phyloP scores from a whole-genome alignment of 139 green algal species.

The Trebouxia sp. region DNA sequence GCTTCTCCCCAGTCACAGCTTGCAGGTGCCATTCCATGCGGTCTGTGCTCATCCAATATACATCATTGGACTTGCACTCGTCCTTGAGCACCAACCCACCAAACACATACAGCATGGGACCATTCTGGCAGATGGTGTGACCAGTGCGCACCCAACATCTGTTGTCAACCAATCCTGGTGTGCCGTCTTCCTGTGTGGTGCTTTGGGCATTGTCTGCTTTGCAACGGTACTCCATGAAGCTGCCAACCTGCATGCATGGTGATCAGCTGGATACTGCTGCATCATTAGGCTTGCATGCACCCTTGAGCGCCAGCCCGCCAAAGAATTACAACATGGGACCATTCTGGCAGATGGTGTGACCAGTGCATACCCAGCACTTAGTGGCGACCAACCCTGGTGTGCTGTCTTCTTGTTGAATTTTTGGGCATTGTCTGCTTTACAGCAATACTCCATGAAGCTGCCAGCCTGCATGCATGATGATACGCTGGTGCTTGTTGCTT shows the following conservation, averaged over 20 bases:
- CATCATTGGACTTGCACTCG: constrained; percentile 59
- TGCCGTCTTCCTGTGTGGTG: constrained; percentile 50
- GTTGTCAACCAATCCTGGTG: constrained; percentile 51
- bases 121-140: constrained; percentile 63
- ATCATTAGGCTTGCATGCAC: constrained; percentile 63
- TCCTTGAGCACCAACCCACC: constrained; percentile 72
- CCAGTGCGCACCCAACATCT: constrained; percentile 69
- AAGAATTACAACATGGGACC: constrained; percentile 73
- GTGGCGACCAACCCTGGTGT: constrained; percentile 49
- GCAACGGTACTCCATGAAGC: constrained; percentile 54
- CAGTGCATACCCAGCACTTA: constrained; percentile 67
- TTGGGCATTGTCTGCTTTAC: constrained; percentile 56
- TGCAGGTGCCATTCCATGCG: constrained; percentile 83
- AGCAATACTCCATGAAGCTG: constrained; percentile 52
- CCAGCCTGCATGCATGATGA: constrained; percentile 48
- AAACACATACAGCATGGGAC: constrained; percentile 73
- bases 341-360: constrained; percentile 64
- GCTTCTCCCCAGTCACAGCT: constrained; percentile 61
- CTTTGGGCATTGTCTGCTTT: constrained; percentile 56
- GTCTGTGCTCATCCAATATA: constrained; percentile 79
- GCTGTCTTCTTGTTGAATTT: constrained; percentile 52
- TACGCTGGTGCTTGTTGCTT: too few species aligned
- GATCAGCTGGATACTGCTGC: too few species aligned
- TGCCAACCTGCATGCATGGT: constrained; percentile 48
- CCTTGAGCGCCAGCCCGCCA: constrained; percentile 68